Base-by-base conservation (phyloP, 768 basidiomycete species). In the Cyclocybe cylindracea region DNA sequence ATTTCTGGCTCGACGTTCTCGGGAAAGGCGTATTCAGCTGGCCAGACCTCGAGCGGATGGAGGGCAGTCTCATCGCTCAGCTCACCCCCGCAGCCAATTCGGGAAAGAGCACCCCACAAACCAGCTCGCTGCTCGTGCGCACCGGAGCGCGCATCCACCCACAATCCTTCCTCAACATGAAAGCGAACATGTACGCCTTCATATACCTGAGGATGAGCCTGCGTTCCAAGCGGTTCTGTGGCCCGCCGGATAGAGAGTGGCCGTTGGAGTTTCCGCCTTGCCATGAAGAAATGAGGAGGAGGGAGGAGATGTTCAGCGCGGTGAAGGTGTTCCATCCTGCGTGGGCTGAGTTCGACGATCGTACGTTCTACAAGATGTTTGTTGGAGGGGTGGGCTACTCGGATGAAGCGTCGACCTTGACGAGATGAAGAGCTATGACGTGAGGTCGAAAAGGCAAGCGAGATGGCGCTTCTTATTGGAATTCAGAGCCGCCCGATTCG, bases 131-230 rank as follows among this genome's bases (percentile, higher is more conserved):
- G 24, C 24, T 24, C 24, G 5, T 24, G 24, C 24, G 24, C 24
- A 24, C 24, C 1, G 5, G 24, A 24, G 24, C 24, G 2, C 24
- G 24, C 36, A 48, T 53, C 41, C 31, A 43, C 13, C 14, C 16
- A 4, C 8, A 8, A 18, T 14, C n/a, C 3, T 34, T 53, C 7
- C 13, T 11, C 8, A 42, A 31, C 24, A 47, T 48, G 46, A 47
- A 39, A 37, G 32, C 40, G 14, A 10, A 34, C n/a, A 53, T 53
- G 52, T 53, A 53, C 24, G n/a, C n/a, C 10, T 38, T 48, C 41
- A 43, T 53, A n/a, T 46, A 18, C 34, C 47, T 36, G 2, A 35
- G 44, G 16, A 44, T 44, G 34, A 39, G 34, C n/a, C 14, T 53
- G 46, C 52, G 52, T 11, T 48, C 46, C 4, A 36, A 46, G 11